These are phyloP conservation scores for Trichoderma polysporum DNA, from an alignment of 2,329 filamentous ascomycete species.

Conservation along the genomic window DNA sequence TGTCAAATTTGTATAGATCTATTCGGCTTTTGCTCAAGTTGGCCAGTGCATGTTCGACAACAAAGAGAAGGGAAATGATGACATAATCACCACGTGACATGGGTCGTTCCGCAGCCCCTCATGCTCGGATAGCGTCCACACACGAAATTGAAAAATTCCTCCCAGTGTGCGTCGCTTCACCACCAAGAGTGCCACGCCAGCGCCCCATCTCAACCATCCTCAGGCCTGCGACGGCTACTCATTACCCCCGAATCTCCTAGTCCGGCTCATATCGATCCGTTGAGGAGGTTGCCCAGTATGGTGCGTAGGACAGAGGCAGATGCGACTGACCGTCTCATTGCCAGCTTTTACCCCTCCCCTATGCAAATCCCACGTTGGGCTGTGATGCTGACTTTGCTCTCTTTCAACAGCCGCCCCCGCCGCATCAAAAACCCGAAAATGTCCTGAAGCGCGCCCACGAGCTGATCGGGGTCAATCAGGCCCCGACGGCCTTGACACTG, in stretches of 20 bases:
- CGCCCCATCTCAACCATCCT: conserved; percentile 36
- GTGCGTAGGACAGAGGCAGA: conserved; percentile 33
- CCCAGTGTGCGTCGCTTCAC: conserved; percentile 37
- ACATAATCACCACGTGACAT: conserved; percentile 36
- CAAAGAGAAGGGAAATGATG: conserved; percentile 22
- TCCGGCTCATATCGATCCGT: conserved; percentile 37
- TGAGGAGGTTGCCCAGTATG: conserved; percentile 56
- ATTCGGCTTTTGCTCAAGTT: too few relatives aligned
- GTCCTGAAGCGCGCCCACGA: conserved; percentile 97
- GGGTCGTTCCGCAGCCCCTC: conserved; percentile 38
- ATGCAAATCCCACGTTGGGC: conserved; percentile 14
- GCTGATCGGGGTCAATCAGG: conserved; percentile 96
- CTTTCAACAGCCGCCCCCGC: conserved; percentile 75
- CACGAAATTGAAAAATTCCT: conserved; percentile 48
- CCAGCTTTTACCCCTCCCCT: conserved; percentile 32
- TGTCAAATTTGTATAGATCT: too few relatives aligned
- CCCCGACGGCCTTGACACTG: conserved; percentile 85
- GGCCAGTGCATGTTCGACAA: neutral
- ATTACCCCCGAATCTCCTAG: conserved; percentile 39
- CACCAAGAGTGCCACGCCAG: conserved; percentile 42
- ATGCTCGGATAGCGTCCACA: conserved; percentile 46
- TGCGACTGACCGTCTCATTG: conserved; percentile 24
- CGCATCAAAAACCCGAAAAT: conserved; percentile 98
- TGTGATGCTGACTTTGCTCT: conserved; percentile 31
- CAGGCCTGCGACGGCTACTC: conserved; percentile 41